Evolutionary conservation across 1,284 basidiomycete genomes (phyloP), one percentile per base, ranked within the genome.

Genomic region (Cystobasidium sp.): DNA sequence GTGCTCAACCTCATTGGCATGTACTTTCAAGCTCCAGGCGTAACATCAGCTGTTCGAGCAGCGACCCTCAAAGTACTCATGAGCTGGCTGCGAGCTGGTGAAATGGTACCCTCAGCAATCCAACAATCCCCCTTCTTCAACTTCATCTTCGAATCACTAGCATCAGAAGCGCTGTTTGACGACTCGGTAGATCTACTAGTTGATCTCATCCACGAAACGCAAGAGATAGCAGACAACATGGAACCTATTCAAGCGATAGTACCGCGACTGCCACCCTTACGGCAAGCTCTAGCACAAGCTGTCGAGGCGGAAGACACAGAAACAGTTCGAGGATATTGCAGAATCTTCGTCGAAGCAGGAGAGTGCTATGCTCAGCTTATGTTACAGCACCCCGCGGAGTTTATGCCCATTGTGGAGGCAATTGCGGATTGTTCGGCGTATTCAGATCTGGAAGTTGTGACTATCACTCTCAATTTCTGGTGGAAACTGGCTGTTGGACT

Each of bases 401-500:
- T 98, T 82, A 90, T 92, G 81, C 94, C 96, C 0, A 88, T 99
- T 76, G 93, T 98, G 53, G 91, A 97, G 80, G 93, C 94, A 10
- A 94, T 98, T 79, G 90, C 91, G n/a, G 88, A 91, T 79, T 99
- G 95, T 81, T 91, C 97, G 16, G 91, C 92, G 0, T 97, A 94
- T 83, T 88, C 89, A 44, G 94, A 98, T 81, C 88, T 99, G 73
- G 97, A 99, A 82, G 92, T 99, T 80, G 96, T 97, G 46, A 93
- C 92, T 16, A 97, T 99, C 83, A 99, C 97, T 8, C 97, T 99
- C 86, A 90, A 91, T 56, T 99, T 99, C 86, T 99, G 97, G 97
- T 95, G 94, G 88, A 89, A 90, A 39, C 89, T 96, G 51, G 89
- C 88, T 71, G 88, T 97, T 52, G 90, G 90, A 71, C 92, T 92